A percentile compares a stretch with the other conserved stretches of the same genome.
Conservation (phyloP, 192 early-diverging fungal genomes). For the Coemansia sp. region DNA sequence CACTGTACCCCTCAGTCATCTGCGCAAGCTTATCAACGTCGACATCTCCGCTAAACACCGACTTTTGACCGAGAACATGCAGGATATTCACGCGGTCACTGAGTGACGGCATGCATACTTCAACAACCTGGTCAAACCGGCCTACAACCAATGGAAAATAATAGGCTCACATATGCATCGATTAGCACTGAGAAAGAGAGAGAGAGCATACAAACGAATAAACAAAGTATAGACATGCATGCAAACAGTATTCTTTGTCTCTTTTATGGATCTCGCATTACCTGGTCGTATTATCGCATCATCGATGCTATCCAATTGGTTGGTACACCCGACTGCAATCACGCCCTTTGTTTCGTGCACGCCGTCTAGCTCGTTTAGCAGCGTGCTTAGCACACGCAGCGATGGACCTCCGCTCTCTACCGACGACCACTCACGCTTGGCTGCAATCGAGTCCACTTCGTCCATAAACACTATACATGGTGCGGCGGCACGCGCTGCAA, state of each 20-base stretch:
- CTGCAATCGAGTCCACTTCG: slow-evolving; percentile 88
- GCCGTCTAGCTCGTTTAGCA: slow-evolving; percentile 99
- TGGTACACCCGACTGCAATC: slow-evolving; percentile 90
- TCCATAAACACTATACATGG: slow-evolving; percentile 95
- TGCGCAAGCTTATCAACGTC: slow-evolving; percentile 30
- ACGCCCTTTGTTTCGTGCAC: slow-evolving; percentile 81
- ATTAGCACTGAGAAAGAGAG: too few species aligned
- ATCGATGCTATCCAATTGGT: slow-evolving; percentile 82
- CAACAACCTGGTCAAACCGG: slow-evolving; percentile 83
- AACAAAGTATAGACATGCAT: background rate
- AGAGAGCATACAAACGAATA: background rate
- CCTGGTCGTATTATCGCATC: slow-evolving; percentile 76
- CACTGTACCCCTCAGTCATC: slow-evolving; percentile 35
- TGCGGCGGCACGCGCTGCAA: slow-evolving; percentile 73
- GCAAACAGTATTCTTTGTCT: too few species aligned
- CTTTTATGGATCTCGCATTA: slow-evolving; percentile 13
- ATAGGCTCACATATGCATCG: background rate
- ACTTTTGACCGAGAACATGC: slow-evolving; percentile 55
- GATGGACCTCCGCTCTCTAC: slow-evolving; percentile 72
- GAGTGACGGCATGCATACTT: slow-evolving; percentile 58
- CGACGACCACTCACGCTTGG: slow-evolving; percentile 62
- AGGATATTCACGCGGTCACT: slow-evolving; percentile 72
- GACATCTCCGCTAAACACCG: slow-evolving; percentile 58
- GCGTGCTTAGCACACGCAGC: slow-evolving; percentile 85
- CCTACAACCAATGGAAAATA: slow-evolving; percentile 49